Base-by-base conservation (phyloP, 495 filamentous ascomycete species). In the Jackrogersella minutella region DNA sequence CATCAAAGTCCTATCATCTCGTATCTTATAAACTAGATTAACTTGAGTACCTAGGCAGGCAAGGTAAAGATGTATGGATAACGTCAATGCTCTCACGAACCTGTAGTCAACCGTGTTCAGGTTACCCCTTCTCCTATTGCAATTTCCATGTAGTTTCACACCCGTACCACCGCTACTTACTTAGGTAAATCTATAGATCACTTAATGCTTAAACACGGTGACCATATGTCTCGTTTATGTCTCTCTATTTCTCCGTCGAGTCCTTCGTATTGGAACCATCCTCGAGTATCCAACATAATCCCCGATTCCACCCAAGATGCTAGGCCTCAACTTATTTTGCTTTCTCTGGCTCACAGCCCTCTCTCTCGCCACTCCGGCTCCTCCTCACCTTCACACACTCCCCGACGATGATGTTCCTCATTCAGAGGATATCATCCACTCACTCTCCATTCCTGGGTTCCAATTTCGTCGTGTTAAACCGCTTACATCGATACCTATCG, bases 361-460 rank as follows among this genome's bases (percentile, higher is more conserved):
- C 33, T 33, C 57, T 22, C n/a, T 37, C 19, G 34, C 46, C 16
- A 24, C 34, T 1, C 46, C 57, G n/a, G 11, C 24, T n/a, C 11
- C 21, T 17, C 7, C 19, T 8, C 41, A 39, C 2, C 21, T 10
- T 4, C 28, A 4, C 8, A 4, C 28, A 30, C 28, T 3, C 3
- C 21, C 21, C 7, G 6, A 21, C 7, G 16, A 5, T 6, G 0
- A 26, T 22, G 33, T n/a, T 37, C 14, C 28, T 16, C 8, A 13
- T 36, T 14, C 6, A 2, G 34, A n/a, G 7, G 58, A 44, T 1
- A 40, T 63, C 16, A 14, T 49, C 21, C 37, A 56, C 4, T 63
- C 60, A 5, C 60, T 63, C 24, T 56, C 60, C 14, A 30, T 55
- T 30, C 60, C 60, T 5, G 60, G 60, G 1, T 55, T 63, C 16